Evolutionary conservation across 495 filamentous ascomycete genomes (phyloP).

Genomic region (Trypethelium eluteriae): DNA sequence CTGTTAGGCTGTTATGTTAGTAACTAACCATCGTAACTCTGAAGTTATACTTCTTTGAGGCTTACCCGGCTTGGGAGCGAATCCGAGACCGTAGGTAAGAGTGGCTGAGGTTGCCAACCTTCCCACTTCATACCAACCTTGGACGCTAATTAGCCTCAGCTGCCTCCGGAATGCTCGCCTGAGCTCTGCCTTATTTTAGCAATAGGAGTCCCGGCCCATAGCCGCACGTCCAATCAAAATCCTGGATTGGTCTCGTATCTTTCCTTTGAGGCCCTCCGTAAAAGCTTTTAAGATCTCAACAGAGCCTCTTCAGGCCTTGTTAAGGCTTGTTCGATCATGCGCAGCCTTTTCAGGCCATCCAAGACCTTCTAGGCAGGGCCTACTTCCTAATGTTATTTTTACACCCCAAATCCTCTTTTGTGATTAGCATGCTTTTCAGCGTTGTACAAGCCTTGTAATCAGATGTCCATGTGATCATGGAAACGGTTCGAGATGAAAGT

Average conservation of each 20-base stretch:
- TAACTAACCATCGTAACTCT: too few species aligned
- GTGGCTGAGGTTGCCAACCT: too few species aligned
- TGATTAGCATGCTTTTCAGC: background rate
- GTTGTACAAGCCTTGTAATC: background rate
- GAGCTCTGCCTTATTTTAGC: too few species aligned
- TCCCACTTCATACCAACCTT: too few species aligned
- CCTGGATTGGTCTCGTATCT: background rate
- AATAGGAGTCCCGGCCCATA: too few species aligned
- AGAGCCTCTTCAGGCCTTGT: background rate
- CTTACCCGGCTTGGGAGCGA: too few species aligned
- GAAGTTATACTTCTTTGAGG: too few species aligned
- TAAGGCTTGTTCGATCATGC: background rate
- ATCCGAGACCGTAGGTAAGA: too few species aligned
- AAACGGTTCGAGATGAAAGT: background rate
- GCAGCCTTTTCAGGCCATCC: background rate
- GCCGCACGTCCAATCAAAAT: background rate
- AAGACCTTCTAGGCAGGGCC: background rate
- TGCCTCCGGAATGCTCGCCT: too few species aligned
- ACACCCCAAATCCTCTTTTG: background rate
- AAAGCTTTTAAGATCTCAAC: background rate
- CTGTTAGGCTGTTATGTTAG: too few species aligned
- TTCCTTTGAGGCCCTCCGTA: background rate
- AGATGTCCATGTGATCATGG: background rate
- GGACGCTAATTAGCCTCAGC: too few species aligned
- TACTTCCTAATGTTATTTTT: background rate